Base-by-base conservation (phyloP, 164 flowering plant species). In the Warburgia ugandensis region DNA sequence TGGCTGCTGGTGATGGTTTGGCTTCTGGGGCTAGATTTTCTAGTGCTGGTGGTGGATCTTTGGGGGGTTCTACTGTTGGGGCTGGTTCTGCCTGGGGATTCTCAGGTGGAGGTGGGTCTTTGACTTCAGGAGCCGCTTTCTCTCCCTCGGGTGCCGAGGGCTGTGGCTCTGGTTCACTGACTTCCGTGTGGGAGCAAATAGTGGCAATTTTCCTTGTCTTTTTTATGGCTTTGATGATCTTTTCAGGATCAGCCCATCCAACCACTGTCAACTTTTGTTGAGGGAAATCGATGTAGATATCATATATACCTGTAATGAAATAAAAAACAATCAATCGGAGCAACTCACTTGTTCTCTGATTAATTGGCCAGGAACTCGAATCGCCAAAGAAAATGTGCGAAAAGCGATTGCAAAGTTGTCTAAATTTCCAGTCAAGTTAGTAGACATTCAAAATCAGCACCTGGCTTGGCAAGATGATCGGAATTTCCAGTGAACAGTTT, bases 191-290 rank as follows among this genome's bases (percentile, higher is more conserved):
- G 35, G 80, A 57, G 54, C 95, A 87, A 16, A 87, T 76, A 37
- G 84, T 77, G 58, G 94, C 95, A 32, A 39, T 63, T 69, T 87
- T 91, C 63, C 89, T 83, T 11, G 84, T 77, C 62, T 83, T 87
- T 69, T 71, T 83, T 25, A 91, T 81, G 40, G 98, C 96, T 59
- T 78, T 84, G 45, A 87, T 51, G 46, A 91, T 77, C 51, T 62
- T 78, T 40, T 85, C 86, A 10, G 86, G 96, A 45, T 91, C 96
- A 3, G 83, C 90, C 90, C 84, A 81, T 41, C 96, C 96, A 0
- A 85, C 61, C 10, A 91, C 62, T 22, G 82, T 91, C 37, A 91
- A n/a, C 48, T 80, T 91, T 56, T 91, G 98, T 63, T 81, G 80
- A 5, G 84, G 81, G 22, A 75, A 64, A 52, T 91, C 90, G 28